A percentile compares a stretch with the other conserved stretches of the same genome.
Conservation (phyloP, 805 yeast genomes). For the Dipodascus geniculatus region DNA sequence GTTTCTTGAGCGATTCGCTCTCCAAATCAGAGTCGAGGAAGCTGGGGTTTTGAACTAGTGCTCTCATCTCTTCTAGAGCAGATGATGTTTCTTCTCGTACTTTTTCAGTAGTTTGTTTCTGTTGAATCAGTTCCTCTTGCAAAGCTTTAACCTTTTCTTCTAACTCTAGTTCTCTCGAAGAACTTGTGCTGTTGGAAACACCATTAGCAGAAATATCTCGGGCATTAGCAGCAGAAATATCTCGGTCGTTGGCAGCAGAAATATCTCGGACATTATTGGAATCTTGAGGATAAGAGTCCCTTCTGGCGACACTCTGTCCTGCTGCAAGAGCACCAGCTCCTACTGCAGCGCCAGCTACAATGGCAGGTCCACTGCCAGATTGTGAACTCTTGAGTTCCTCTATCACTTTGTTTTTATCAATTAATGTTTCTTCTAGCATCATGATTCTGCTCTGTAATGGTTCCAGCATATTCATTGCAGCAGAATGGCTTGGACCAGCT, state of each 20-base stretch:
- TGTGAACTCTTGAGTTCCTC: background rate
- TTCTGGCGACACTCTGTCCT: constrained; percentile 5
- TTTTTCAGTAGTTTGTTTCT: constrained; percentile 24
- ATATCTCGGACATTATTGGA: no score
- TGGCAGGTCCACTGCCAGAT: background rate
- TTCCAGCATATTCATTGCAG: constrained; percentile 1
- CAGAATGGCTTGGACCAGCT: background rate
- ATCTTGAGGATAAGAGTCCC: no score
- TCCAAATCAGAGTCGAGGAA: constrained; percentile 12
- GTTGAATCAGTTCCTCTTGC: constrained; percentile 14
- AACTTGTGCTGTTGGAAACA: background rate
- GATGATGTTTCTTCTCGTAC: constrained; percentile 27
- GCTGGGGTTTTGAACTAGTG: constrained; percentile 20
- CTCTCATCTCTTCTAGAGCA: constrained; percentile 28
- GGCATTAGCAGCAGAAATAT: no score
- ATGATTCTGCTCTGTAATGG: constrained; percentile 3
- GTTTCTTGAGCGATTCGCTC: constrained; percentile 21
- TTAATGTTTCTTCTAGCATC: constrained; percentile 2
- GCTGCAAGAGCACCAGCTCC: constrained; percentile 5
- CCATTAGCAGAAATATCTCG: constrained; percentile 2
- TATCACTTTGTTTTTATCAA: constrained; percentile 4
- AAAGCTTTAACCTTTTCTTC: constrained; percentile 15
- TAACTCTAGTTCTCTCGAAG: constrained; percentile 13
- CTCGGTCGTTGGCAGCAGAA: background rate
- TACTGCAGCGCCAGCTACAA: background rate